Evolutionary conservation across 306 rosid genomes (phyloP).

Genomic region (Cucurbita ficifolia): DNA sequence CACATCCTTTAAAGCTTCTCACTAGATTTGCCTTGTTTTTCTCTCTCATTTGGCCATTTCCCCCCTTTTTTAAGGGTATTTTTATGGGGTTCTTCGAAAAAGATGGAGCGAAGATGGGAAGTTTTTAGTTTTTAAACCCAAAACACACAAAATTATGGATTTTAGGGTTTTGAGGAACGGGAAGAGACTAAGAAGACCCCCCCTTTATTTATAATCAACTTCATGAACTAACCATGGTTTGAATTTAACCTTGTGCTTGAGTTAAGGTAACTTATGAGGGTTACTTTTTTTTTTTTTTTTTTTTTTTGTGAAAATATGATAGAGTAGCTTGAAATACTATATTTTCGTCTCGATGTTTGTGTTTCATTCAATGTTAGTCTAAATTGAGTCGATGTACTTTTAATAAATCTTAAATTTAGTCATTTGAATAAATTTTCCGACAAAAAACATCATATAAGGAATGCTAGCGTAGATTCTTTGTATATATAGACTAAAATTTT

Average conservation of each 20-base stretch:
- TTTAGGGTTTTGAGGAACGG: slow-evolving; percentile 5
- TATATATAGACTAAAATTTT: too few species aligned
- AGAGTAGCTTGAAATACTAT: too few species aligned
- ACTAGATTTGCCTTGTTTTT: not conserved
- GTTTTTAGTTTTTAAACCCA: slow-evolving; percentile 5
- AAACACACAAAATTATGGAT: not conserved
- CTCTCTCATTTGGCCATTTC: not conserved
- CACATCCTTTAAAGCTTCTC: not conserved
- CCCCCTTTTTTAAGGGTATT: not conserved
- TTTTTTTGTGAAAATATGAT: too few species aligned
- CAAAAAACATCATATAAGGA: too few species aligned
- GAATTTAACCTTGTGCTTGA: slow-evolving; percentile 19
- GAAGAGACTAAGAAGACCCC: not conserved
- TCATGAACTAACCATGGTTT: slow-evolving; percentile 27
- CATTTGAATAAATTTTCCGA: too few species aligned
- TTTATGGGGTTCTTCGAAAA: slow-evolving; percentile 17
- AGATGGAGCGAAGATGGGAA: not conserved
- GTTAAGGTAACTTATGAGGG: slow-evolving; percentile 9
- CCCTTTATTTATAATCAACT: slow-evolving; percentile 10
- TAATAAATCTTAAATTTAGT: too few species aligned
- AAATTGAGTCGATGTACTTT: too few species aligned
- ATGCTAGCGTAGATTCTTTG: too few species aligned
- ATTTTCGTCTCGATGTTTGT: too few species aligned
- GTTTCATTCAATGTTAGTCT: not conserved
- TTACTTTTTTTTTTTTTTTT: not conserved